Base-by-base conservation (phyloP, 1,284 basidiomycete genomes). In the Earliella scabrosa region DNA sequence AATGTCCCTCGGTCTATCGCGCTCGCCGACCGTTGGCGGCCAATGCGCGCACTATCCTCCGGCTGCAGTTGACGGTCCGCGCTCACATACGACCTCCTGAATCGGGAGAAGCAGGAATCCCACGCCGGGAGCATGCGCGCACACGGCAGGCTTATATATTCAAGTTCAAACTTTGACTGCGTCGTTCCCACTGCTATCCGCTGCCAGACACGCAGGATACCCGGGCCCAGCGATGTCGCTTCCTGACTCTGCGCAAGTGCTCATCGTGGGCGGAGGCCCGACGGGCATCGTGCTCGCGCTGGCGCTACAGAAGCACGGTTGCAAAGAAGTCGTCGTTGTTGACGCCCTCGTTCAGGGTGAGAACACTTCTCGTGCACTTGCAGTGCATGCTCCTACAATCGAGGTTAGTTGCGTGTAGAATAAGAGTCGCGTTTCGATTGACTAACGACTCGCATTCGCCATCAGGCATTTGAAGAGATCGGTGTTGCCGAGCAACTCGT, bases 261-360 rank as follows among this genome's bases (percentile, higher is more conserved):
- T 81, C 54, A 70, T 82, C 26, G 74, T 82, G n/a, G 80, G 81
- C 29, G 78, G 75, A 23, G 80, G 81, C 13, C 81, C 80, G 14
- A 69, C 73, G 3, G 79, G 80, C 10, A 70, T 82, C 35, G 68
- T 75, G 20, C 68, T 71, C 52, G 79, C 79, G 26, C 66, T 81
- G 13, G 73, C 80, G 20, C 75, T 82, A 2, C 61, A 74, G 21
- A 70, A 77, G n/a, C 68, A 77, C 29, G 78, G 78, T 4, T 71
- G 75, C 45, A 64, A 63, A 20, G 76, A 84, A 50, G 68, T 85
- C 27, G 59, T 75, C 21, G 67, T 85, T 16, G 81, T 85, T 2
- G 82, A 86, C 45, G 72, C 73, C 21, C 63, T 68, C 2, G 43
- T 59, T 1, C 45, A 67, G 18, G 68, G 63, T 5, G 58, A 67